phyloP scores from a whole-genome alignment of 2,329 filamentous ascomycete species.

The Rutstroemia sydowiana region DNA sequence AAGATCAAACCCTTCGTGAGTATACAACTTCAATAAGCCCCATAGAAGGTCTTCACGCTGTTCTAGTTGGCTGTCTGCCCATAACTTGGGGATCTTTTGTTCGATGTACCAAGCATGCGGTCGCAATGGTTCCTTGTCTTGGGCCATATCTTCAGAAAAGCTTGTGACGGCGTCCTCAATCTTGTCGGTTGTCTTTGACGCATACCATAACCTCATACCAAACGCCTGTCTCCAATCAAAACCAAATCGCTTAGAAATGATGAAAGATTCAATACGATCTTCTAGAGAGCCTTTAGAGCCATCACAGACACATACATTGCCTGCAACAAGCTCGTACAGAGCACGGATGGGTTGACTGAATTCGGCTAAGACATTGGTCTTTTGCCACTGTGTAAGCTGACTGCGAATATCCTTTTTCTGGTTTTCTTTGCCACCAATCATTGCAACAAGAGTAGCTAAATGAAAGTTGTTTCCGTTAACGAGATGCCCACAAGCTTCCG shows the following conservation, averaged over 20 bases:
- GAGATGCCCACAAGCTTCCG: slow-evolving; percentile 76
- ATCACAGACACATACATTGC: slow-evolving; percentile 77
- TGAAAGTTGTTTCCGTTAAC: slow-evolving; percentile 71
- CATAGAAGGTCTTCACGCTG: slow-evolving; percentile 73
- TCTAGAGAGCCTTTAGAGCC: slow-evolving; percentile 69
- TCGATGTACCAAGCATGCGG: slow-evolving; percentile 68
- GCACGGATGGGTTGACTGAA: slow-evolving; percentile 78
- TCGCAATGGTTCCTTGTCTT: slow-evolving; percentile 59
- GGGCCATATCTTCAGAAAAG: slow-evolving; percentile 66
- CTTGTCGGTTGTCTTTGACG: slow-evolving; percentile 58
- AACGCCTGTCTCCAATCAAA: slow-evolving; percentile 93
- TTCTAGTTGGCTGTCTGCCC: slow-evolving; percentile 51
- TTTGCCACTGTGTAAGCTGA: slow-evolving; percentile 79
- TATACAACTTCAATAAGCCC: slow-evolving; percentile 77
- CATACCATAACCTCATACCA: slow-evolving; percentile 86
- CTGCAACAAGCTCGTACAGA: slow-evolving; percentile 81
- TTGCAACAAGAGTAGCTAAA: slow-evolving; percentile 74
- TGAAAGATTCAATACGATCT: slow-evolving; percentile 72
- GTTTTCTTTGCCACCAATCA: slow-evolving; percentile 66
- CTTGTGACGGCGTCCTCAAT: slow-evolving; percentile 65
- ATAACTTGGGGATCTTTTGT: slow-evolving; percentile 48
- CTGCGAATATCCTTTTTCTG: slow-evolving; percentile 67
- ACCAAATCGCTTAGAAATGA: slow-evolving; percentile 74
- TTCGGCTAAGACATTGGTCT: slow-evolving; percentile 77
- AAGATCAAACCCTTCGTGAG: slow-evolving; percentile 51